A percentile compares a stretch with the other conserved stretches of the same genome.
These are phyloP conservation scores for Lepiota venenata DNA, from an alignment of 768 basidiomycete genomes.

Conservation along the genomic window DNA sequence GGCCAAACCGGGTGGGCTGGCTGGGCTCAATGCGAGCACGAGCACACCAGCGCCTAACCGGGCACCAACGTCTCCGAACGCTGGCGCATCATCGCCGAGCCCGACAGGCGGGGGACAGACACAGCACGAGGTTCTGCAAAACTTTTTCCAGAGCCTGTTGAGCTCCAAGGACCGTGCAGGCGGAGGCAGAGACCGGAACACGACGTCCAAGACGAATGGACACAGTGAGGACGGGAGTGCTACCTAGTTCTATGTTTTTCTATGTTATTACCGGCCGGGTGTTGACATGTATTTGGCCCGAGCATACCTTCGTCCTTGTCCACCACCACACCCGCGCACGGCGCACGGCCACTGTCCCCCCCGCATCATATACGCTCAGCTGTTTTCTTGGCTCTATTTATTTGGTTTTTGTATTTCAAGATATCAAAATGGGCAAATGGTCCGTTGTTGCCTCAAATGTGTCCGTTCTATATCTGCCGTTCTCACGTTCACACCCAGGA, in stretches of 20 bases:
- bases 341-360: not conserved
- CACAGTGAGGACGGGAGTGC: conserved; percentile 31
- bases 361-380: conserved; percentile 14
- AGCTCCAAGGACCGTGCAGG: conserved; percentile 61
- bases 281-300: conserved; percentile 31
- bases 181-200: conserved; percentile 18
- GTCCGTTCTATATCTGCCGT: conserved; percentile 12
- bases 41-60: conserved; percentile 27
- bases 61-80: conserved; percentile 33
- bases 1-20: conserved; percentile 35
- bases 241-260: conserved; percentile 17
- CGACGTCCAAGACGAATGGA: conserved; percentile 14
- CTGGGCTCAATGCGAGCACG: conserved; percentile 32
- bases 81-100: conserved; percentile 25
- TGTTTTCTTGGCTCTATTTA: conserved; percentile 16
- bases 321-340: conserved; percentile 21
- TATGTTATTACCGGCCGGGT: conserved; percentile 12
- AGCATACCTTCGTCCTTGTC: conserved; percentile 23
- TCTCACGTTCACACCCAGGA: conserved; percentile 43
- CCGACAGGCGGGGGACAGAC: conserved; percentile 45
- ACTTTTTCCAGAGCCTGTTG: conserved; percentile 83
- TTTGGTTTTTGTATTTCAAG: conserved; percentile 15
- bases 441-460: conserved; percentile 25
- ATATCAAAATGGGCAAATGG: conserved; percentile 68
- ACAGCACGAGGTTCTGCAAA: conserved; percentile 81